Base-by-base conservation (phyloP, 169 alveolate species). In the Blepharisma undulans region DNA sequence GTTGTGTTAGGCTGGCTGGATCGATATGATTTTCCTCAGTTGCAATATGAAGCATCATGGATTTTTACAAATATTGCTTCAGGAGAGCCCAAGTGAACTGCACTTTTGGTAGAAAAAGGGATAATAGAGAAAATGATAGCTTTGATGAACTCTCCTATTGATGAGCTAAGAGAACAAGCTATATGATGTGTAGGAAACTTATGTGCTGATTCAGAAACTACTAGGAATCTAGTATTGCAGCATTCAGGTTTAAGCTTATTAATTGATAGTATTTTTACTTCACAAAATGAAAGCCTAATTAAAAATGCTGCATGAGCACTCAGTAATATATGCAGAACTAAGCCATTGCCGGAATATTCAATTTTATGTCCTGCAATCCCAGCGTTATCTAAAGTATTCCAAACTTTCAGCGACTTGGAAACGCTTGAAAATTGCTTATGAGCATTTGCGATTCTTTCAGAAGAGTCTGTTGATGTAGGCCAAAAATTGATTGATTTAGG, bases 31-130 rank as follows among this genome's bases (percentile, higher is more conserved):
- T 97, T 98, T 32, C 99, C 99, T 1, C 98, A 98, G 81, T 95
- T 99, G 80, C 99, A 99, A 94, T 98, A 98, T 93, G 99, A 99
- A 92, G 99, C 99, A 10, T 98, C 99, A 18, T 98, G 99, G 99
- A 99, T 99, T 22, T 95, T 98, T 84, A 98, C 99, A 14, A 99
- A 99, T 92, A 97, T 99, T 30, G 99, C 99, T 7, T 96, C 99
- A 36, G 99, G 99, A 21, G 95, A 98, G 25, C 97, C 96, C 61
- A 99, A 97, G 88, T 99, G 98, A 86, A 98, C 99, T 19, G 93
- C 95, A 93, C 98, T 92, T 2, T 96, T 98, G 3, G 93, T 98
- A 7, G 99, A 97, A 84, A 95, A 93, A 84, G 95, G 96, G 74
- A 85, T 94, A 34, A 60, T 93, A 12, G 89, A 90, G 16, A 76